Percentiles rank a stretch among this genome's conserved stretches.
These are phyloP conservation scores for Casaregolazyma lundiana DNA, from an alignment of 1,139 yeast genomes.

Conservation along the genomic window DNA sequence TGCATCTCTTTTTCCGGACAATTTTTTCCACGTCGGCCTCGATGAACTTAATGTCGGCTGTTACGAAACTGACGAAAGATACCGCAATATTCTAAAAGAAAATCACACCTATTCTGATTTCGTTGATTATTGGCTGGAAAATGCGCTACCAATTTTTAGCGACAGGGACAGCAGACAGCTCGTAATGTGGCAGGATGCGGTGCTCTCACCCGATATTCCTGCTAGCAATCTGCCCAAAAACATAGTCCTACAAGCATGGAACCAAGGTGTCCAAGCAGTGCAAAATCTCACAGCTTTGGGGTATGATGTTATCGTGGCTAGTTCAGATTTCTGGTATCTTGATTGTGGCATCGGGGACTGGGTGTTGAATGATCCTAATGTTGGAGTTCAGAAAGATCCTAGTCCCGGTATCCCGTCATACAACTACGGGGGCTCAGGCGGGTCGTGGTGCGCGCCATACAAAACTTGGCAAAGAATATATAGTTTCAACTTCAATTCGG, in stretches of 20 bases:
- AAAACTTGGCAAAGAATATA: conserved; percentile 47
- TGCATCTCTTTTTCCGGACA: conserved; percentile 36
- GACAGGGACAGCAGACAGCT: conserved; percentile 27
- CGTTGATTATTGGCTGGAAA: conserved; percentile 39
- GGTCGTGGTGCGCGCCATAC: conserved; percentile 47
- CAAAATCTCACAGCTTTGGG: conserved; percentile 28
- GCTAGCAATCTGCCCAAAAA: conserved; percentile 22
- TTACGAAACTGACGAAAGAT: conserved; percentile 30
- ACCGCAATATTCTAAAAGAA: conserved; percentile 28
- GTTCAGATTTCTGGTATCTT: conserved; percentile 36
- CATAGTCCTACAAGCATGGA: conserved; percentile 43
- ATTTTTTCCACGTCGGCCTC: conserved; percentile 43
- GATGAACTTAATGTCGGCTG: conserved; percentile 41
- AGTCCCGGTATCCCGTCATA: conserved; percentile 30
- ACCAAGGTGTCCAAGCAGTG: conserved; percentile 20
- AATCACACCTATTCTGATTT: conserved; percentile 33
- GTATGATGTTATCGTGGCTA: conserved; percentile 41
- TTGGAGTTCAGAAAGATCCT: conserved; percentile 23
- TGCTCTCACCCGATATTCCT: conserved; percentile 23
- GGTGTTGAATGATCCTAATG: conserved; percentile 37
- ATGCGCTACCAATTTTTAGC: conserved; percentile 36
- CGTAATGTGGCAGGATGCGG: conserved; percentile 46
- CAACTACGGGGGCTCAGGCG: conserved; percentile 36
- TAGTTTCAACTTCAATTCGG: conserved; percentile 33
- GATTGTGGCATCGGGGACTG: conserved; percentile 46